Percentiles rank a stretch among this genome's conserved stretches.
phyloP scores from a whole-genome alignment of 2,329 filamentous ascomycete genomes.

The Aurifilum marmelostoma region DNA sequence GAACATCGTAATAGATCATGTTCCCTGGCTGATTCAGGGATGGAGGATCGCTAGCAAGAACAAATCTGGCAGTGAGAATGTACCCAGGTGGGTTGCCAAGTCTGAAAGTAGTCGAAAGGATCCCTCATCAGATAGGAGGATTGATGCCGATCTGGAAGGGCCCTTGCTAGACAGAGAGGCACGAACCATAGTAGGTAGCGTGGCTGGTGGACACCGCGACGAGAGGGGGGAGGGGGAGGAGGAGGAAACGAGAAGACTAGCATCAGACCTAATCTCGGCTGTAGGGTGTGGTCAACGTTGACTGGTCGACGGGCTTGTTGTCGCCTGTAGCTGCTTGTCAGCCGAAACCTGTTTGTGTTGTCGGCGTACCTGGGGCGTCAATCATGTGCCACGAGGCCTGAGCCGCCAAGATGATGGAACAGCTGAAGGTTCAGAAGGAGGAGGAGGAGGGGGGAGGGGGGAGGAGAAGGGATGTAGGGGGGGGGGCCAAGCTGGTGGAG shows the following conservation, averaged over 20 bases:
- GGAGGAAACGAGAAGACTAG: background rate
- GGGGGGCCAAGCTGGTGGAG: no score
- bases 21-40: background rate
- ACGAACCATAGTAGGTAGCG: background rate
- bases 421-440: no score
- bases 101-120: background rate
- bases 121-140: background rate
- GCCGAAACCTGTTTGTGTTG: background rate
- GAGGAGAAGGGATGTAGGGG: no score
- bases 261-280: background rate
- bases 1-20: background rate
- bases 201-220: background rate
- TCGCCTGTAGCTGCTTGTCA: background rate
- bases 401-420: background rate
- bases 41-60: background rate
- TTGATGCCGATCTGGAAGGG: constrained; percentile 3
- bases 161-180: background rate
- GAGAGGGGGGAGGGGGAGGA: no score
- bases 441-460: no score
- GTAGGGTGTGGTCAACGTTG: background rate
- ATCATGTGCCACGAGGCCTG: background rate
- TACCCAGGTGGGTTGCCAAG: background rate
- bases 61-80: background rate
- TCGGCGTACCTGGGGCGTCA: background rate
- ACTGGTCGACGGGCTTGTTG: background rate